These are phyloP conservation scores for Leccinum disarticulatum DNA, from an alignment of 768 basidiomycete genomes.

Conservation along the genomic window DNA sequence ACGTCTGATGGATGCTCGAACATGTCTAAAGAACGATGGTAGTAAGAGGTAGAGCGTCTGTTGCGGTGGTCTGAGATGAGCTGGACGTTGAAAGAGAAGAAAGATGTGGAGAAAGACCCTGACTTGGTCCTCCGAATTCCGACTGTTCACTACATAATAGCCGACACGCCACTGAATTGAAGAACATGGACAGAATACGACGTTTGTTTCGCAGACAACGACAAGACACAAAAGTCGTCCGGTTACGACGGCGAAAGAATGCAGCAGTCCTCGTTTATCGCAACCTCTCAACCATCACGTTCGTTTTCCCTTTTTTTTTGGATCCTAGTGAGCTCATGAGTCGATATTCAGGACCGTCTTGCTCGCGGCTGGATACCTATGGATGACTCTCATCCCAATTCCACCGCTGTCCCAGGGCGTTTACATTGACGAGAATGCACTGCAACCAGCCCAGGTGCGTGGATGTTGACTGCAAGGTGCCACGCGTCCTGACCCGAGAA, in stretches of 20 bases:
- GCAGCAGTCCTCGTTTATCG: slow-evolving; percentile 34
- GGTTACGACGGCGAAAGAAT: slow-evolving; percentile 47
- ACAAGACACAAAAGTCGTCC: slow-evolving; percentile 36
- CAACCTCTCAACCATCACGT: slow-evolving; percentile 34
- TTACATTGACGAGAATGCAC: slow-evolving; percentile 94
- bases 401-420: slow-evolving; percentile 61
- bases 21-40: no score
- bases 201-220: slow-evolving; percentile 18
- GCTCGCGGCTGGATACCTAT: slow-evolving; percentile 68
- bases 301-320: slow-evolving; percentile 4
- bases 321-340: slow-evolving; percentile 1
- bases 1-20: no score
- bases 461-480: background rate
- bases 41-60: background rate
- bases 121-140: slow-evolving; percentile 23
- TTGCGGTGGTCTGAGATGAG: slow-evolving; percentile 2
- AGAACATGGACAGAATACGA: slow-evolving; percentile 26
- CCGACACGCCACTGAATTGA: background rate
- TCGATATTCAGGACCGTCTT: slow-evolving; percentile 47
- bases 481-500: slow-evolving; percentile 4
- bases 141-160: slow-evolving; percentile 9
- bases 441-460: slow-evolving; percentile 86
- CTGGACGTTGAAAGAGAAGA: slow-evolving; percentile 8
- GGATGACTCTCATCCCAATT: slow-evolving; percentile 79
- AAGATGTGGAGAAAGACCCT: slow-evolving; percentile 19